Evolutionary conservation across 2,329 filamentous ascomycete genomes (phyloP), one percentile per base, ranked within the genome.

Genomic region (Aspergillus aculeatus): DNA sequence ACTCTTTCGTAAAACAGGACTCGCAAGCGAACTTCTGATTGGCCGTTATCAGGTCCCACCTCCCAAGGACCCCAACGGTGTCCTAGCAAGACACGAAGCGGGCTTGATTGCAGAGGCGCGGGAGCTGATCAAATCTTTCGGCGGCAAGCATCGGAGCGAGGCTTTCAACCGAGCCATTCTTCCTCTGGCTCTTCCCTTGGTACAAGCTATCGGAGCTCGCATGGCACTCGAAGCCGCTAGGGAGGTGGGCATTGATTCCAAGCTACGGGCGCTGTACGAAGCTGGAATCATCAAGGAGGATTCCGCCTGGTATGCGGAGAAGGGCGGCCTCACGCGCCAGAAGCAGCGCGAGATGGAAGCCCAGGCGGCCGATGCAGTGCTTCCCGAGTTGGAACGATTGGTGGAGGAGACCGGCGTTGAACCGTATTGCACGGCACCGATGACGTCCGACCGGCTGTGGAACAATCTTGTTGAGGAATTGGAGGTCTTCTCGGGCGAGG

Each of bases 21-120:
- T 72, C 1, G 70, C 65, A 10, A 64, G 62, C 2, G 70, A 72
- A 21, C 61, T 72, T 1, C 51, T 72, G 0, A 35, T 72, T 14
- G 65, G 65, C 4, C 64, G 68, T n/a, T 72, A 71, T 24, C 23
- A 63, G 23, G 23, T 71, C 2, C 68, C 69, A 0, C 23, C 59
- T 0, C 44, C 68, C 3, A 56, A 31, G 9, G 14, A 63, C 5
- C 61, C 66, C 0, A 49, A 16, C 3, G 53, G 56, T 12, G 23
- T 62, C 1, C 44, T 72, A 4, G 67, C 68, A 2, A 62, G 49
- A 12, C 67, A 66, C 32, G 68, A 71, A 58, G n/a, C 44, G 3
- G 63, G 61, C 2, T 55, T 71, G 1, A 51, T 68, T n/a, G 56
- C 52, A 1, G 70, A 70, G 41, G 58, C 53, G 3, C 21, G 41